Evolutionary conservation across 768 basidiomycete genomes (phyloP).

Genomic region (Tubosaeta sp.): DNA sequence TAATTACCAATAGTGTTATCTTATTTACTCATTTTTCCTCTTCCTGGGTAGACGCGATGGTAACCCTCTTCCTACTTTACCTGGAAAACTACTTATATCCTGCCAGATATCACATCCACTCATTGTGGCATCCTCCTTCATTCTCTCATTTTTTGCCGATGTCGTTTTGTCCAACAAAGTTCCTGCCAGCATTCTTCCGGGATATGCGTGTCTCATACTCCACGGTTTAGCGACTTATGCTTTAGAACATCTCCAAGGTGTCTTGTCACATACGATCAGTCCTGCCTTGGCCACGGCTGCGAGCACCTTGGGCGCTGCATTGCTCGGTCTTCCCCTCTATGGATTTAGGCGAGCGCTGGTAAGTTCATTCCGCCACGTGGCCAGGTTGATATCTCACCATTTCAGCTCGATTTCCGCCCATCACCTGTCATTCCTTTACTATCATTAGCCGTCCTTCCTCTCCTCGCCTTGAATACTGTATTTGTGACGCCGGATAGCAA

Average conservation of each 20-base stretch:
- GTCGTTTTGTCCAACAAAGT: slow-evolving; percentile 37
- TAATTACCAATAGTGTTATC: slow-evolving; percentile 48
- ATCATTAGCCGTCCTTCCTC: slow-evolving; percentile 55
- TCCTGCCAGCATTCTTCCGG: slow-evolving; percentile 45
- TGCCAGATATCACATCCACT: slow-evolving; percentile 48
- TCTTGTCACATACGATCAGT: slow-evolving; percentile 55
- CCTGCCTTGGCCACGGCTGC: slow-evolving; percentile 52
- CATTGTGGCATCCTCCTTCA: slow-evolving; percentile 44
- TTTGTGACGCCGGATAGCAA: slow-evolving; percentile 53
- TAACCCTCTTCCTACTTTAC: slow-evolving; percentile 46
- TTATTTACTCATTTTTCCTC: slow-evolving; percentile 67
- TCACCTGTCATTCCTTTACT: slow-evolving; percentile 53
- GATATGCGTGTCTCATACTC: slow-evolving; percentile 60
- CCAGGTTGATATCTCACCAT: slow-evolving; percentile 8
- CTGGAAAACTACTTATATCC: slow-evolving; percentile 3
- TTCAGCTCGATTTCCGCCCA: slow-evolving; percentile 47
- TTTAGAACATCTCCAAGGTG: slow-evolving; percentile 57
- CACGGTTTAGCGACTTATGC: slow-evolving; percentile 59
- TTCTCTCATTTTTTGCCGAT: slow-evolving; percentile 57
- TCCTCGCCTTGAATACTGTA: slow-evolving; percentile 60
- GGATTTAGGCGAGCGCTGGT: slow-evolving; percentile 57
- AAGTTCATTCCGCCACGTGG: slow-evolving; percentile 20
- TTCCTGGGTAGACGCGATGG: slow-evolving; percentile 57
- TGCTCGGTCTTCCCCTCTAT: slow-evolving; percentile 64
- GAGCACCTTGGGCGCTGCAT: slow-evolving; percentile 57